Evolutionary conservation across 1,284 basidiomycete genomes (phyloP), one percentile per base, ranked within the genome.

Genomic region (Leccinum cinnamomeum): DNA sequence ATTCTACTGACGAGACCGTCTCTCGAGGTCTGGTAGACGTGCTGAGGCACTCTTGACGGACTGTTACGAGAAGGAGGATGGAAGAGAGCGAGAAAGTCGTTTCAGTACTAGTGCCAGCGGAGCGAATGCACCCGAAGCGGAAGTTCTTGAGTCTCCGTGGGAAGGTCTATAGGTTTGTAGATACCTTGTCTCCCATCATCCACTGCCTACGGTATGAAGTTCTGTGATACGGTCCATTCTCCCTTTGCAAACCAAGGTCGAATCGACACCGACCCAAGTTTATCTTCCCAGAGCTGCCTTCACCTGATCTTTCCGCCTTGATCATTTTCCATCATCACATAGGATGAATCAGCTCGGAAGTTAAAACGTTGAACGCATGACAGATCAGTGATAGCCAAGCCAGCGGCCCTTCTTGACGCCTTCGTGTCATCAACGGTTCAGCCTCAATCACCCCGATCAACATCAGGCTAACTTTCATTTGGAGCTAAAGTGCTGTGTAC

Each of bases 1-100:
- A 59, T 48, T 59, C 56, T 62, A 74, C 70, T 71, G 55, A 71
- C 70, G 57, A 60, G 62, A 65, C 70, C 67, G 64, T 61, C 63
- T 64, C 62, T 44, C 60, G 60, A 72, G 57, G 64, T 66, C 63
- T 55, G 59, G 53, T 48, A 23, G 51, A 50, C 33, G 48, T 12
- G 35, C 14, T 54, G 28, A 35, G 11, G 25, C 8, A 18, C 12
- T 39, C 37, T 56, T 55, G 59, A 54, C 33, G 16, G 14, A 23
- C n/a, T 64, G 28, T 3, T 23, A 7, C 7, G 23, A n/a, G 57
- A 50, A 50, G 12, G 14, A 50, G 3, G 35, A 3, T 44, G 16
- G 30, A 39, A 54, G 14, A 28, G 6, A 7, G n/a, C 6, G 7
- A 23, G 53, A 25, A 12, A 44, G 51, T 50, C 20, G 48, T 50